Percentiles rank a stretch among this genome's conserved stretches.
phyloP scores from a whole-genome alignment of 352 stramenopile genomes.

The Phytophthora vignae region DNA sequence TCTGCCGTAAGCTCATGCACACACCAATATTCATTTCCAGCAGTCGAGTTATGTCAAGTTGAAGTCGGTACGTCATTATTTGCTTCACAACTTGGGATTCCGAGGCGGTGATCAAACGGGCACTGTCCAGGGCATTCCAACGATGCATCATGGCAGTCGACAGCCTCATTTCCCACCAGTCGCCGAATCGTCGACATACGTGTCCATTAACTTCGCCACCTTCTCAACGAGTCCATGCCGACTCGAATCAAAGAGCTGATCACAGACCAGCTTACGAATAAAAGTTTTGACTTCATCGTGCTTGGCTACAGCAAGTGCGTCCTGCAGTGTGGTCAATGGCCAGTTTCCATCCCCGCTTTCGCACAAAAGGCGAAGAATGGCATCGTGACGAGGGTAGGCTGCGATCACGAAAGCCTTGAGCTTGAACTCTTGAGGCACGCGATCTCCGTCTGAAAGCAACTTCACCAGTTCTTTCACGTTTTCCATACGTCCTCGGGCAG shows the following conservation, averaged over 20 bases:
- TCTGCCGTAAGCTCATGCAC: no score
- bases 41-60: no score
- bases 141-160: no score
- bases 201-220: background rate
- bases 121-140: no score
- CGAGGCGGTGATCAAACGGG: no score
- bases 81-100: no score
- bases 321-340: background rate
- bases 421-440: background rate
- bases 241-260: background rate
- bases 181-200: no score
- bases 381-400: background rate
- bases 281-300: background rate
- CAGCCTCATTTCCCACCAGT: no score
- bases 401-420: constrained; percentile 1
- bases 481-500: background rate
- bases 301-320: background rate
- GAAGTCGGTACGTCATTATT: no score
- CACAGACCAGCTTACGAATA: background rate
- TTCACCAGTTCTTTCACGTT: background rate
- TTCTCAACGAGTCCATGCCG: background rate
- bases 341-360: background rate
- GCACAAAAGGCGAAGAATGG: background rate
- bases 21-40: no score
- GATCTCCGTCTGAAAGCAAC: background rate